phyloP scores from a whole-genome alignment of 2,329 filamentous ascomycete genomes.

The Lachnellula suecica region DNA sequence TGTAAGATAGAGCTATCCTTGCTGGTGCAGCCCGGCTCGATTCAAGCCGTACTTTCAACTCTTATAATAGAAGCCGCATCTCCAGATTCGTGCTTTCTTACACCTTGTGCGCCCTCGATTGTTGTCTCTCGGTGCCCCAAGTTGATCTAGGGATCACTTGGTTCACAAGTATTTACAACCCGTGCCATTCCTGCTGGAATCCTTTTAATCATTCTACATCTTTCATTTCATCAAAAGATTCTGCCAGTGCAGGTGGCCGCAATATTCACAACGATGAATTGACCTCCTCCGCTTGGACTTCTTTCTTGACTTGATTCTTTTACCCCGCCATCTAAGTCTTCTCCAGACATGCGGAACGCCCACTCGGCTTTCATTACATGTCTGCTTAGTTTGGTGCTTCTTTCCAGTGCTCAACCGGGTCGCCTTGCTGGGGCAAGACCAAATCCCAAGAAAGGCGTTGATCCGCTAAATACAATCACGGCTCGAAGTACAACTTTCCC shows the following conservation, averaged over 20 bases:
- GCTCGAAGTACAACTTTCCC: not conserved
- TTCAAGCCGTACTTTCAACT: conserved; percentile 10
- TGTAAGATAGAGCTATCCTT: not conserved
- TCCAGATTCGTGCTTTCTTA: conserved; percentile 12
- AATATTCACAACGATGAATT: conserved; percentile 23
- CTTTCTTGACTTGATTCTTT: conserved; percentile 10
- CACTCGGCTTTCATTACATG: conserved; percentile 14
- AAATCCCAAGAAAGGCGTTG: conserved; percentile 1
- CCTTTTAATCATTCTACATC: conserved; percentile 19
- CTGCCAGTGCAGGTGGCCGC: conserved; percentile 16
- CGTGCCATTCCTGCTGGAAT: conserved; percentile 16
- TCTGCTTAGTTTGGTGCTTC: conserved; percentile 13
- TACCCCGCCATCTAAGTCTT: conserved; percentile 4
- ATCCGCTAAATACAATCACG: not conserved
- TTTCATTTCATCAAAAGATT: conserved; percentile 13
- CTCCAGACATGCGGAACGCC: conserved; percentile 20
- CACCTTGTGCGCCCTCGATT: conserved; percentile 18
- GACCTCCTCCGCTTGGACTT: conserved; percentile 18
- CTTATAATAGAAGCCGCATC: conserved; percentile 23
- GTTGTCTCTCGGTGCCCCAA: conserved; percentile 20
- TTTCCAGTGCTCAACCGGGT: conserved; percentile 1
- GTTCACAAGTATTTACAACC: conserved; percentile 9
- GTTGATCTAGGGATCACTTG: conserved; percentile 26
- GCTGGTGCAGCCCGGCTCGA: conserved; percentile 23
- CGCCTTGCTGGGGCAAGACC: not conserved